These are phyloP conservation scores for Russula ochroleuca DNA, from an alignment of 768 basidiomycete species.

Conservation along the genomic window DNA sequence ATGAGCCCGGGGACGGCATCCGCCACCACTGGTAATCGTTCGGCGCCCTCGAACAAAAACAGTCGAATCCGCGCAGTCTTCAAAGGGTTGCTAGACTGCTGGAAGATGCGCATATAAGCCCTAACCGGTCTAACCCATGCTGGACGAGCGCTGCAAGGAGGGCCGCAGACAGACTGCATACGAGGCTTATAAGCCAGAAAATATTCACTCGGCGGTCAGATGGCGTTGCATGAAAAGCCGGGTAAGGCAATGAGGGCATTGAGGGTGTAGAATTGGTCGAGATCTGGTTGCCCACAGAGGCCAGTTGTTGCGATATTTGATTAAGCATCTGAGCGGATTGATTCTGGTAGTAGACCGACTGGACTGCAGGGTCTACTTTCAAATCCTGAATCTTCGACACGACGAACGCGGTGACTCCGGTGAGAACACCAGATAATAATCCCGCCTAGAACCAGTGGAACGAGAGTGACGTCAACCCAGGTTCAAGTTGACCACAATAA, in stretches of 20 bases:
- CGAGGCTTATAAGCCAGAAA: neutral
- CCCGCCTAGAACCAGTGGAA: neutral
- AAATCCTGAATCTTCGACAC: neutral
- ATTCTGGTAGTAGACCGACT: neutral
- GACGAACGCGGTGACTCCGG: slow-evolving; percentile 4
- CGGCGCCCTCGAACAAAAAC: neutral
- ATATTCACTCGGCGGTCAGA: neutral
- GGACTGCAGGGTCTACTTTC: neutral
- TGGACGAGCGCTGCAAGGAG: slow-evolving; percentile 2
- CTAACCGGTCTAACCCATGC: slow-evolving; percentile 9
- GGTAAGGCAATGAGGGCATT: neutral
- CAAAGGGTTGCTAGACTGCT: neutral
- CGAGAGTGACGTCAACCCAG: neutral
- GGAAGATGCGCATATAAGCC: neutral
- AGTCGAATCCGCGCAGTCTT: too few species aligned
- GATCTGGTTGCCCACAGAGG: neutral
- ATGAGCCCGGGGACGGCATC: neutral
- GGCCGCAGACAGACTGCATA: slow-evolving; percentile 6
- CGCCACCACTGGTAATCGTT: neutral
- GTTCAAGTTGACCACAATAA: too few species aligned
- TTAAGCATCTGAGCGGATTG: neutral
- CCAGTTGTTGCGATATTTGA: slow-evolving; percentile 8
- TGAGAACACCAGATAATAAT: slow-evolving; percentile 9
- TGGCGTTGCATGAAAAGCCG: neutral
- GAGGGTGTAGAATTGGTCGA: neutral